Conservation (phyloP, 1,284 basidiomycete genomes). For the Phaffia rhodozyma region DNA sequence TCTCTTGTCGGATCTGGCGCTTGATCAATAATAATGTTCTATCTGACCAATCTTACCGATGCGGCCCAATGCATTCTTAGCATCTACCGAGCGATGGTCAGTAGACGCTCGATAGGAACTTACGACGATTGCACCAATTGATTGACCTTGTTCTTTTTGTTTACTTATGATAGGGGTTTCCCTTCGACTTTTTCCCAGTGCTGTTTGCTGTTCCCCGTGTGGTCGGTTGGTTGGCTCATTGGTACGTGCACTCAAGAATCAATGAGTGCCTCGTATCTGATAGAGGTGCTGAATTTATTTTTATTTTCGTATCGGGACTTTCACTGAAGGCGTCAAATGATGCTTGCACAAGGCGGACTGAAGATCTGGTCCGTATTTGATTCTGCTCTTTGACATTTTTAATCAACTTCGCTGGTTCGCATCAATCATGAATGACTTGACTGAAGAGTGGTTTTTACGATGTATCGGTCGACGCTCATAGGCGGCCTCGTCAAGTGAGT, state of each 20-base stretch:
- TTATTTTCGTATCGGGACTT: conserved; percentile 11
- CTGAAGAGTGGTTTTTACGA: no score
- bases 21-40: no score
- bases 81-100: conserved; percentile 74
- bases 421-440: neutral
- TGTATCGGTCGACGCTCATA: no score
- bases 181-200: conserved; percentile 79
- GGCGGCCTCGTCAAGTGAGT: no score
- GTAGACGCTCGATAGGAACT: conserved; percentile 18
- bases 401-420: neutral
- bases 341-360: conserved; percentile 70
- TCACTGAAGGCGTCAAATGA: conserved; percentile 48
- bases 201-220: conserved; percentile 78
- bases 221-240: conserved; percentile 79
- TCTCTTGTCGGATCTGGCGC: no score
- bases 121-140: conserved; percentile 4
- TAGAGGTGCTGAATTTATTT: conserved; percentile 9
- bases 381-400: neutral
- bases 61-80: conserved; percentile 45
- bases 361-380: conserved; percentile 72
- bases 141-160: conserved; percentile 8
- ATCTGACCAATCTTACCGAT: no score
- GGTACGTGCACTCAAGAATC: conserved; percentile 48
- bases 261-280: conserved; percentile 8
- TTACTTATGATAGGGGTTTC: conserved; percentile 49